phyloP scores from a whole-genome alignment of 805 yeast species.

The Metschnikowia dekortorum region DNA sequence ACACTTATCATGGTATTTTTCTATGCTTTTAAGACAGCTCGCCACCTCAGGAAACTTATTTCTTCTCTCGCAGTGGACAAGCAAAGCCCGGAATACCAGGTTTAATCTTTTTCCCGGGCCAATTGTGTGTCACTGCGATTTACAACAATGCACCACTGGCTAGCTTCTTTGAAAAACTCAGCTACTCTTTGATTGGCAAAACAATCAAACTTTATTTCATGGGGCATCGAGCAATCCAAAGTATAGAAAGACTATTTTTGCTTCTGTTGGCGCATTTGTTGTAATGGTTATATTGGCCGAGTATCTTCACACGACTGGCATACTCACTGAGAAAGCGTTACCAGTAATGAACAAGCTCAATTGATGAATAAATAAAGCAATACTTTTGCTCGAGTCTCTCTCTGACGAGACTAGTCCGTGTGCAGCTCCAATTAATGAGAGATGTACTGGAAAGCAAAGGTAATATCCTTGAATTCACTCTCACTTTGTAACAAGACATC shows the following conservation, averaged over 20 bases:
- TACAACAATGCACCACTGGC: conserved; percentile 59
- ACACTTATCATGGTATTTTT: conserved; percentile 41
- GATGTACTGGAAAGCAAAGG: conserved; percentile 89
- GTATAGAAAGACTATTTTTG: conserved; percentile 50
- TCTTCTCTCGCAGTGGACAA: conserved; percentile 53
- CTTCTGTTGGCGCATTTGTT: conserved; percentile 43
- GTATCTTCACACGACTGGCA: conserved; percentile 28
- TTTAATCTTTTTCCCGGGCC: conserved; percentile 58
- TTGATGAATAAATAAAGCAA: neutral
- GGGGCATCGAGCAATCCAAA: conserved; percentile 49
- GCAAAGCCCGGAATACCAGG: conserved; percentile 55
- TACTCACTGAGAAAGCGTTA: neutral
- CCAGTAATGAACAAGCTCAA: neutral
- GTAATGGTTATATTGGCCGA: conserved; percentile 40
- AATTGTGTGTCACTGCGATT: conserved; percentile 53
- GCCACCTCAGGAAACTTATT: conserved; percentile 34
- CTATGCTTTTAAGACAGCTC: conserved; percentile 42
- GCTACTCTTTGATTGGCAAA: conserved; percentile 62
- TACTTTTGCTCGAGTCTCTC: neutral
- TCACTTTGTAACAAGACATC: conserved; percentile 80
- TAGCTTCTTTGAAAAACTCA: conserved; percentile 65
- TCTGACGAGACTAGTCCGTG: neutral
- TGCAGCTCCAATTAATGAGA: conserved; percentile 51
- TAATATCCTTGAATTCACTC: conserved; percentile 58
- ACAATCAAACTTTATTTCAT: conserved; percentile 51